phyloP scores from a whole-genome alignment of 768 basidiomycete genomes.

The Russula sp. region DNA sequence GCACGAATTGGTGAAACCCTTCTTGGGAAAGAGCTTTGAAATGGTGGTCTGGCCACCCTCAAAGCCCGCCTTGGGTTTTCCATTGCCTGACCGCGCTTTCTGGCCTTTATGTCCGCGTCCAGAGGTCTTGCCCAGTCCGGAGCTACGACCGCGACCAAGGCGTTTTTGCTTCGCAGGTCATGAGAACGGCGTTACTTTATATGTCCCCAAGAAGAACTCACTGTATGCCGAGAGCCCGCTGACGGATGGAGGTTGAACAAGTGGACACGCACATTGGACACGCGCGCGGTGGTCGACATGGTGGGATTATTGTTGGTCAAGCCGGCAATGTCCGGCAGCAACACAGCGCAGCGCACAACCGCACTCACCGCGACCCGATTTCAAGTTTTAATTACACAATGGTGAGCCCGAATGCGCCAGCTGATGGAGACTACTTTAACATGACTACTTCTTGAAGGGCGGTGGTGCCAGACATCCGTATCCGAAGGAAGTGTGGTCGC shows the following conservation, averaged over 20 bases:
- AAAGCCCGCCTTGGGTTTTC: slow-evolving; percentile 75
- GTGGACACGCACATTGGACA: slow-evolving; percentile 41
- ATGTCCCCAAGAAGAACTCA: slow-evolving; percentile 30
- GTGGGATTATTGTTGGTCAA: neutral
- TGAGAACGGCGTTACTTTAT: neutral
- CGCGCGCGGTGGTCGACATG: slow-evolving; percentile 37
- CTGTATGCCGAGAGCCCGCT: slow-evolving; percentile 61
- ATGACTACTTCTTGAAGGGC: slow-evolving; percentile 42
- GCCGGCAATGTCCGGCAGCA: slow-evolving; percentile 17
- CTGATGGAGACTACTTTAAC: neutral
- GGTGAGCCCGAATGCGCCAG: slow-evolving; percentile 6
- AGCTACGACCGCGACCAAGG: slow-evolving; percentile 89
- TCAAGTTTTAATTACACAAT: slow-evolving; percentile 8
- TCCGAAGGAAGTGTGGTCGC: slow-evolving; percentile 93
- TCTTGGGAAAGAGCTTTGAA: slow-evolving; percentile 85
- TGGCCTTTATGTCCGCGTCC: slow-evolving; percentile 95
- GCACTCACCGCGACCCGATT: too few relatives aligned
- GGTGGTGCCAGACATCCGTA: slow-evolving; percentile 86
- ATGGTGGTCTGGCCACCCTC: slow-evolving; percentile 98
- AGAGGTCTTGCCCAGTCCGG: slow-evolving; percentile 86
- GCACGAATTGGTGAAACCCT: slow-evolving; percentile 89
- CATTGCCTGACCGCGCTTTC: slow-evolving; percentile 85
- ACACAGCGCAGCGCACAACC: neutral
- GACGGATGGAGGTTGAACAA: slow-evolving; percentile 75
- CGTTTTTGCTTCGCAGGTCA: slow-evolving; percentile 72